Percentiles rank a stretch among this genome's conserved stretches.
Conservation (phyloP, 2,329 filamentous ascomycete species). For the Dichotomopilus funicola region DNA sequence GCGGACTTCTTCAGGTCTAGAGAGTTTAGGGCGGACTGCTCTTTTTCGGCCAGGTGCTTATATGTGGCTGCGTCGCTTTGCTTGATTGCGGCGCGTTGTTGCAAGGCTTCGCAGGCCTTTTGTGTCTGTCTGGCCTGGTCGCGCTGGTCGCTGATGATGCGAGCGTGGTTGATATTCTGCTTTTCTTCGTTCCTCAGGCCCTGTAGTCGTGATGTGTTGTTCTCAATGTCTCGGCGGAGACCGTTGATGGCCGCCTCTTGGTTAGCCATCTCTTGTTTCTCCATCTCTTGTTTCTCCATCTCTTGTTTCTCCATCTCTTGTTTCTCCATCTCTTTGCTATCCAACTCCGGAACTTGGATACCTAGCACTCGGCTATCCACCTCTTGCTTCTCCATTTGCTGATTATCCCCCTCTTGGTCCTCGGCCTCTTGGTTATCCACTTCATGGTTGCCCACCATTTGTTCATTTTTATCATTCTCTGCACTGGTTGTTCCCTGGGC, state of each 20-base stretch:
- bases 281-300: too few species aligned
- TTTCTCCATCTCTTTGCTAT: too few species aligned
- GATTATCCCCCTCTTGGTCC: too few species aligned
- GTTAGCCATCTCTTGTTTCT: neutral
- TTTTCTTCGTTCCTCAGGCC: neutral
- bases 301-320: too few species aligned
- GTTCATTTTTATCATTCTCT: neutral
- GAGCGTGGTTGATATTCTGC: neutral
- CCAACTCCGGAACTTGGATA: too few species aligned
- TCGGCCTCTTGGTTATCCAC: too few species aligned
- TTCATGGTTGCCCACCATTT: too few species aligned
- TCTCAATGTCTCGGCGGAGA: neutral
- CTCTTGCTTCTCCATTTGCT: too few species aligned
- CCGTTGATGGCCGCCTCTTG: neutral
- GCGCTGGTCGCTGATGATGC: neutral
- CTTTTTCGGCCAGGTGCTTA: neutral
- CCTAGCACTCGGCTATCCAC: too few species aligned
- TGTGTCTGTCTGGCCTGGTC: neutral
- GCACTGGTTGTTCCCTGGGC: neutral
- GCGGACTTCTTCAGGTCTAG: neutral
- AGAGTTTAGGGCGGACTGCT: neutral
- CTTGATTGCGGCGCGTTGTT: neutral
- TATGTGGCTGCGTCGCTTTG: neutral
- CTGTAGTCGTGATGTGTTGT: neutral
- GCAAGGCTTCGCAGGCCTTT: neutral